A percentile compares a stretch with the other conserved stretches of the same genome.
These are phyloP conservation scores for Hansenula sp. DNA, from an alignment of 1,139 yeast genomes.

Conservation along the genomic window DNA sequence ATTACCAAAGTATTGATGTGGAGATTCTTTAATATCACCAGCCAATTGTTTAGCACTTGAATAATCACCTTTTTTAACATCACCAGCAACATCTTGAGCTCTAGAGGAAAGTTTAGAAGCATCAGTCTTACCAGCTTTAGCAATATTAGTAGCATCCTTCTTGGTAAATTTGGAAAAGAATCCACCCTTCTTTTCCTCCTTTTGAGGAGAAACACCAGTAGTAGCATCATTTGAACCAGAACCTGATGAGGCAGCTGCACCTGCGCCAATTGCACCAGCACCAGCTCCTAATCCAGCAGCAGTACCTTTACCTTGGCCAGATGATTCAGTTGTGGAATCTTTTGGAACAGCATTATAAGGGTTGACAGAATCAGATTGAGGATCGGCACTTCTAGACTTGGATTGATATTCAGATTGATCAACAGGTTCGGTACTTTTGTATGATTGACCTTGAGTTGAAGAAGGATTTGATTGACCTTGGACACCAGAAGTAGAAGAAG, in stretches of 20 bases:
- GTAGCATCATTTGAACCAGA: conserved; percentile 12
- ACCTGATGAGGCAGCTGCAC: background rate
- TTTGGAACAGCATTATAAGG: conserved; percentile 1
- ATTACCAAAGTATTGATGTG: conserved; percentile 16
- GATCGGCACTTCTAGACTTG: background rate
- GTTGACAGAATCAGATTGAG: background rate
- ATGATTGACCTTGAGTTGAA: too few relatives aligned
- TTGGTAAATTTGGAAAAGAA: conserved; percentile 6
- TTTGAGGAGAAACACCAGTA: conserved; percentile 21
- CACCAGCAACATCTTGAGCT: conserved; percentile 22
- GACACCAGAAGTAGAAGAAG: too few relatives aligned
- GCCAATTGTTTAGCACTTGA: conserved; percentile 16
- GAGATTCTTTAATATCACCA: conserved; percentile 14
- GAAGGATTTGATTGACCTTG: too few relatives aligned
- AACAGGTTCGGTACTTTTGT: conserved; percentile 16
- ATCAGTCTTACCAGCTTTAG: conserved; percentile 14
- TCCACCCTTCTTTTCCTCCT: conserved; percentile 2
- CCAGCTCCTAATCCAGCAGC: background rate
- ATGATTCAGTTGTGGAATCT: background rate
- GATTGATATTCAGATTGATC: background rate
- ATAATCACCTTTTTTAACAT: conserved; percentile 22
- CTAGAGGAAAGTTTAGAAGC: conserved; percentile 16
- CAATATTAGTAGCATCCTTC: conserved; percentile 9
- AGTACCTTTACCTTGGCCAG: background rate
- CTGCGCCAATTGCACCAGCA: background rate